phyloP scores from a whole-genome alignment of 305 asterid species.

The Vinca major region DNA sequence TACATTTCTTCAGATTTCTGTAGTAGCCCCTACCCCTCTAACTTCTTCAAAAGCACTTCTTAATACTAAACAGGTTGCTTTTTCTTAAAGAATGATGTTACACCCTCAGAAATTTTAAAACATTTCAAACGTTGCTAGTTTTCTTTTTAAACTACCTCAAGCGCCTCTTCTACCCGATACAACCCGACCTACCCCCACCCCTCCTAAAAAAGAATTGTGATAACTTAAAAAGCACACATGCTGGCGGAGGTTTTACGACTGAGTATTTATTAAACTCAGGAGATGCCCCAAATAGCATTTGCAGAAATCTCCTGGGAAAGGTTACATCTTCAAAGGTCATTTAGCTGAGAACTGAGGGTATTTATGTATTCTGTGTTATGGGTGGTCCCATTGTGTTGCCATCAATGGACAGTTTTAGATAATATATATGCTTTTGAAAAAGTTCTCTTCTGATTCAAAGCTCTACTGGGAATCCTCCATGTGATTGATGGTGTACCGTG shows the following conservation, averaged over 20 bases:
- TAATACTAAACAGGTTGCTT: not conserved
- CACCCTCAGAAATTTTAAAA: not conserved
- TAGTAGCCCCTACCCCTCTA: not conserved
- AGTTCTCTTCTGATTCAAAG: not conserved
- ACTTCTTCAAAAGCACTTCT: not conserved
- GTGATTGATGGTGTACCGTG: not conserved
- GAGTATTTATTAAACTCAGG: not conserved
- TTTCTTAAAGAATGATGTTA: not conserved
- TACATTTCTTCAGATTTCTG: not conserved
- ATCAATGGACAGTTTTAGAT: not conserved
- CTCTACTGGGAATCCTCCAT: not conserved
- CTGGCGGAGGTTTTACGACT: not conserved
- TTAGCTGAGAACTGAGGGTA: not conserved
- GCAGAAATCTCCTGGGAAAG: not conserved
- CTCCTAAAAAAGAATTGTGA: not conserved
- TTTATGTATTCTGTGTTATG: not conserved
- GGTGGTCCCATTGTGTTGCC: not conserved
- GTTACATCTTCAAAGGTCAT: not conserved
- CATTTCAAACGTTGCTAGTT: not conserved
- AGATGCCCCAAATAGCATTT: not conserved
- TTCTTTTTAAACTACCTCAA: not conserved
- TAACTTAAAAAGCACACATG: not conserved
- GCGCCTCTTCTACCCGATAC: not conserved
- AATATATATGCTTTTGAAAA: not conserved
- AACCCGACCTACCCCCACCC: not conserved